Conservation (phyloP, 805 yeast species). For the Scheffersomyces lignosus region DNA sequence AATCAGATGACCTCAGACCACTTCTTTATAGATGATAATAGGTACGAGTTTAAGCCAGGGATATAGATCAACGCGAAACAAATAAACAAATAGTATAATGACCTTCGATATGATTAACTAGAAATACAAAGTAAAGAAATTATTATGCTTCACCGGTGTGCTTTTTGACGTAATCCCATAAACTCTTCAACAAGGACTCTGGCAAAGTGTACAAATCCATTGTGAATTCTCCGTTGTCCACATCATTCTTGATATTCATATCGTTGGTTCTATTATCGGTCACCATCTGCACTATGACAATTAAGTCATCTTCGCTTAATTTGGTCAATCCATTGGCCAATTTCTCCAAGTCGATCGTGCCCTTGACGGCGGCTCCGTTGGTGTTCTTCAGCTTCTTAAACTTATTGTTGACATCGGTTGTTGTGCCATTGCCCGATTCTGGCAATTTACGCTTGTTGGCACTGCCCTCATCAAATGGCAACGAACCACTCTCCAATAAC, state of each 20-base stretch:
- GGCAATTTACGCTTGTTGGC: slow-evolving; percentile 15
- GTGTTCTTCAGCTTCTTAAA: slow-evolving; percentile 53
- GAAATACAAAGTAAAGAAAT: too few species aligned
- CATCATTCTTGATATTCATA: slow-evolving; percentile 93
- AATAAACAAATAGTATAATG: too few species aligned
- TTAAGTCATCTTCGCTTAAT: slow-evolving; percentile 85
- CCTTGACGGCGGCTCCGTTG: slow-evolving; percentile 57
- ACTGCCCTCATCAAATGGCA: slow-evolving; percentile 54
- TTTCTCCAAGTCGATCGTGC: slow-evolving; percentile 82
- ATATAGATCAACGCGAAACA: too few species aligned
- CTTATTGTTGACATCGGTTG: slow-evolving; percentile 19
- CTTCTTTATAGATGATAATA: too few species aligned
- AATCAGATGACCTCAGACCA: too few species aligned
- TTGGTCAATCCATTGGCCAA: slow-evolving; percentile 88
- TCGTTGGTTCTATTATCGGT: slow-evolving; percentile 93
- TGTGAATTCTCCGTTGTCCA: slow-evolving; percentile 95
- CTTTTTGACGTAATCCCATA: slow-evolving; percentile 92
- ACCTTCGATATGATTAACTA: too few species aligned
- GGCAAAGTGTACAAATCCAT: slow-evolving; percentile 95
- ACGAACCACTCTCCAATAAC: slow-evolving; percentile 78
- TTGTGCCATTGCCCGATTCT: slow-evolving; percentile 10
- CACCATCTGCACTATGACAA: slow-evolving; percentile 96
- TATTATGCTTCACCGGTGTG: slow-evolving; percentile 42
- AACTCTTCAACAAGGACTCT: slow-evolving; percentile 82
- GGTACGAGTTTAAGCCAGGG: too few species aligned